Evolutionary conservation across 495 filamentous ascomycete genomes (phyloP).

Genomic region (Trichocladium antarcticum): DNA sequence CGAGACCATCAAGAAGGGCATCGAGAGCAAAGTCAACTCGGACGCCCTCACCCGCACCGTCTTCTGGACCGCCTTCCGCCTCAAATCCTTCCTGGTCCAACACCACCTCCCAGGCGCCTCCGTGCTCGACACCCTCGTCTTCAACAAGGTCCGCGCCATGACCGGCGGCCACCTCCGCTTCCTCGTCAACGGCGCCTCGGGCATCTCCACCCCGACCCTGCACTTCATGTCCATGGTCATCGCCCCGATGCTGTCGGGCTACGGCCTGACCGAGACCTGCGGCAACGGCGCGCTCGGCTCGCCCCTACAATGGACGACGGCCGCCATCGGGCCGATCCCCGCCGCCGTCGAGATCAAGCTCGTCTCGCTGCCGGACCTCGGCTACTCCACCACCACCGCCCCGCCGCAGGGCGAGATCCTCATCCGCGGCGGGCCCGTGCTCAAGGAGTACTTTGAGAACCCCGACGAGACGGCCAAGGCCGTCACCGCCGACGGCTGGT

Average conservation of each 20-base stretch:
- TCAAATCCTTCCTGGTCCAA: slow-evolving; percentile 48
- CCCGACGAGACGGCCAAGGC: slow-evolving; percentile 71
- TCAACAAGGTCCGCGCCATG: slow-evolving; percentile 57
- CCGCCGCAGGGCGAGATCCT: slow-evolving; percentile 82
- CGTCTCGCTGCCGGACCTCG: slow-evolving; percentile 72
- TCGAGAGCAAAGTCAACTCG: slow-evolving; percentile 52
- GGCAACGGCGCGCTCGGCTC: slow-evolving; percentile 57
- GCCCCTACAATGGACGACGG: slow-evolving; percentile 54
- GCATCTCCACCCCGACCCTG: slow-evolving; percentile 63
- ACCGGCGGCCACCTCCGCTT: slow-evolving; percentile 60
- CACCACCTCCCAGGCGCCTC: slow-evolving; percentile 55
- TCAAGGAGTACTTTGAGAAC: slow-evolving; percentile 70
- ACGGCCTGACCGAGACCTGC: slow-evolving; percentile 83
- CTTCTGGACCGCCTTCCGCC: slow-evolving; percentile 37
- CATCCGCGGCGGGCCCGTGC: slow-evolving; percentile 57
- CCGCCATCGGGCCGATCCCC: slow-evolving; percentile 63
- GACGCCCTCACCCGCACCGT: slow-evolving; percentile 23
- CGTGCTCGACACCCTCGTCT: slow-evolving; percentile 69
- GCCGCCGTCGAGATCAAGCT: slow-evolving; percentile 61
- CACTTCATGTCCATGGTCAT: slow-evolving; percentile 70
- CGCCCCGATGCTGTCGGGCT: slow-evolving; percentile 67
- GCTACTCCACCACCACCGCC: slow-evolving; percentile 62
- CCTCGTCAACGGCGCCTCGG: slow-evolving; percentile 77
- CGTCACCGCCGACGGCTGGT: slow-evolving; percentile 79
- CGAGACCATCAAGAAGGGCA: slow-evolving; percentile 67